Evolutionary conservation across 352 stramenopile species (phyloP).

Genomic region (Phytophthora cactorum): DNA sequence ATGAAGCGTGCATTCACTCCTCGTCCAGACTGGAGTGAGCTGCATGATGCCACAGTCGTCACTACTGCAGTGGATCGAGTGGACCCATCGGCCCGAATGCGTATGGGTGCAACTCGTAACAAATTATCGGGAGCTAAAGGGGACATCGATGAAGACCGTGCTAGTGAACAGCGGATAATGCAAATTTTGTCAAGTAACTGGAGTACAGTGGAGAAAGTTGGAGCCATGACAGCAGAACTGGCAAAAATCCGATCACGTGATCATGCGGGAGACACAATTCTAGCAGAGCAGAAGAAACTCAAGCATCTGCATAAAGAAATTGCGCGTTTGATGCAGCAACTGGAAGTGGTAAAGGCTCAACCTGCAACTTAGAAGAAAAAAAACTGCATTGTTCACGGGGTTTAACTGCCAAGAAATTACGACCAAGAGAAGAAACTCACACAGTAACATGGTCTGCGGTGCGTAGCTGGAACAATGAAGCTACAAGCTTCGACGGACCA

Average conservation of each 20-base stretch:
- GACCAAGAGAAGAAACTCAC: conserved; percentile 25
- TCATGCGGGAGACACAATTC: conserved; percentile 56
- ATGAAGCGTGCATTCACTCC: conserved; percentile 68
- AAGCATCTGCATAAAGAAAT: conserved; percentile 68
- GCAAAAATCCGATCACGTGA: conserved; percentile 55
- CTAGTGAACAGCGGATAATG: conserved; percentile 41
- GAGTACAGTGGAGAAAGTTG: conserved; percentile 74
- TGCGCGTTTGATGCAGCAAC: conserved; percentile 54
- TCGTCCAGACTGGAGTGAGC: conserved; percentile 67
- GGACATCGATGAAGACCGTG: conserved; percentile 52
- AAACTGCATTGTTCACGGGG: conserved; percentile 24
- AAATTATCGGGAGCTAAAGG: conserved; percentile 21
- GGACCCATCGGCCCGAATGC: conserved; percentile 42
- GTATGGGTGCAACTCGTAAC: conserved; percentile 34
- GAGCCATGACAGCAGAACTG: conserved; percentile 55
- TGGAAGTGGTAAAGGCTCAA: conserved; percentile 43
- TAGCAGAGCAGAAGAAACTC: conserved; percentile 59
- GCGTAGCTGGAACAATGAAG: conserved; percentile 16
- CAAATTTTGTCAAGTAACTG: conserved; percentile 62
- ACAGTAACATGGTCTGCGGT: conserved; percentile 22
- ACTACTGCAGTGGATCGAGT: conserved; percentile 61
- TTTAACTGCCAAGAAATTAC: conserved; percentile 23
- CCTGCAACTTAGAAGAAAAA: conserved; percentile 18
- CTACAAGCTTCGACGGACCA: conserved; percentile 2
- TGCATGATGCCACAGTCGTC: conserved; percentile 56